Conservation (phyloP, 2,329 filamentous ascomycete species). For the Ploettnerulaceae sp. region DNA sequence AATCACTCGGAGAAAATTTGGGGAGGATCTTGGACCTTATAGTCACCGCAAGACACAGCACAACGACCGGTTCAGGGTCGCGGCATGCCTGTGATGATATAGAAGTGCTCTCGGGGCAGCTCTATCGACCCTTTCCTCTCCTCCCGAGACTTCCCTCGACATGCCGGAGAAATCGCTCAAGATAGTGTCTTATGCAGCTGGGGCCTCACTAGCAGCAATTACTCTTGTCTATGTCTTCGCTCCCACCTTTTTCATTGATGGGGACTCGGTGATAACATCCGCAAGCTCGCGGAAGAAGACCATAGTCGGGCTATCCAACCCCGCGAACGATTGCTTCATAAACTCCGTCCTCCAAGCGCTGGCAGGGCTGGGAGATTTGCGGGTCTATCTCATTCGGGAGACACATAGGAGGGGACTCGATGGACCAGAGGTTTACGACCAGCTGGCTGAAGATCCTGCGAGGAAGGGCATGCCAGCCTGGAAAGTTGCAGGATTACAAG, state of each 20-base stretch:
- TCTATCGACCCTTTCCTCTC: neutral
- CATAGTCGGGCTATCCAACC: conserved; percentile 82
- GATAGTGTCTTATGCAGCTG: conserved; percentile 88
- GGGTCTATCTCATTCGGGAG: conserved; percentile 88
- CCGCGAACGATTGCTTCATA: conserved; percentile 95
- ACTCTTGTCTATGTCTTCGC: conserved; percentile 96
- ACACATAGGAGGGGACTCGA: conserved; percentile 79
- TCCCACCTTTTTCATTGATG: conserved; percentile 93
- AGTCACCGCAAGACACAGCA: conserved; percentile 2
- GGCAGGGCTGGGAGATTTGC: conserved; percentile 82
- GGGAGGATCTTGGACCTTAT: conserved; percentile 2
- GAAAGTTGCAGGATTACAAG: conserved; percentile 66
- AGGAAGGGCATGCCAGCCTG: conserved; percentile 47
- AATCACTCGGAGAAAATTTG: conserved; percentile 1
- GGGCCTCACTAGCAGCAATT: conserved; percentile 89
- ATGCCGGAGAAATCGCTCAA: conserved; percentile 83
- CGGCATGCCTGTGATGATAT: conserved; percentile 1
- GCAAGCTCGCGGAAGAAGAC: conserved; percentile 65
- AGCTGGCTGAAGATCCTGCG: conserved; percentile 48
- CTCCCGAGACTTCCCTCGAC: conserved; percentile 10
- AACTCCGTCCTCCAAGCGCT: conserved; percentile 94
- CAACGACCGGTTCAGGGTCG: conserved; percentile 1
- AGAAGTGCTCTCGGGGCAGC: conserved; percentile 2
- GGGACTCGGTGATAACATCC: conserved; percentile 57
- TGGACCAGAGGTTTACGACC: conserved; percentile 67